Percentiles rank a stretch among this genome's conserved stretches.
phyloP scores from a whole-genome alignment of 2,329 filamentous ascomycete genomes.

The Lomentospora prolificans region DNA sequence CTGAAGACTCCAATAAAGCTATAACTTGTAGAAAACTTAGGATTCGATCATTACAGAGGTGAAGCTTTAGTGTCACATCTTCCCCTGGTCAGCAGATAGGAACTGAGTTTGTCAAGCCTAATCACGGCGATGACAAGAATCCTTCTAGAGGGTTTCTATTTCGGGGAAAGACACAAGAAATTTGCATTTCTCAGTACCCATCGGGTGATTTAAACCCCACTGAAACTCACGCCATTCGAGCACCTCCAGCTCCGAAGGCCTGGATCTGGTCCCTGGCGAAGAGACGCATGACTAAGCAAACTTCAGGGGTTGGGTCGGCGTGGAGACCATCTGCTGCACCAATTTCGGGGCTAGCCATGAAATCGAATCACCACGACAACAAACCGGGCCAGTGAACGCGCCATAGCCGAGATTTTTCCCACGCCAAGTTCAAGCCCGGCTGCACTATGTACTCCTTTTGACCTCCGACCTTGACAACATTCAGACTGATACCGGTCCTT shows the following conservation, averaged over 20 bases:
- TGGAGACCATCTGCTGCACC: background rate
- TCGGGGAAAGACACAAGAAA: too few species aligned
- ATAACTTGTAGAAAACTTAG: too few species aligned
- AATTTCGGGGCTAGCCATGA: background rate
- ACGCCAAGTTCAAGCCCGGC: background rate
- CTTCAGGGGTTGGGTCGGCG: background rate
- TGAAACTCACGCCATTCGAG: background rate
- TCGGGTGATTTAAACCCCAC: background rate
- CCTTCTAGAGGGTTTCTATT: too few species aligned
- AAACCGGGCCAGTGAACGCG: conserved; percentile 6
- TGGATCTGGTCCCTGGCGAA: background rate
- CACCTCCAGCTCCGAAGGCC: background rate
- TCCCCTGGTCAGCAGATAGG: too few species aligned
- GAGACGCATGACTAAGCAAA: background rate
- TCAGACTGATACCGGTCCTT: background rate
- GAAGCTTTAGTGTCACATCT: too few species aligned
- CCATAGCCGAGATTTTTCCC: conserved; percentile 8
- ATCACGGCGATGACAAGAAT: too few species aligned
- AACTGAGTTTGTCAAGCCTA: too few species aligned
- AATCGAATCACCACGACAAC: conserved; percentile 10
- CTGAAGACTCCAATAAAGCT: too few species aligned
- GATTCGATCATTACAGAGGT: too few species aligned
- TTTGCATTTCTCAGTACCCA: too few species aligned
- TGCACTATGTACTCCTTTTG: background rate
- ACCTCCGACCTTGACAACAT: conserved; percentile 1